Evolutionary conservation across 192 early-diverging fungal genomes (phyloP), one percentile per base, ranked within the genome.

Genomic region (Umbelopsis sp.): DNA sequence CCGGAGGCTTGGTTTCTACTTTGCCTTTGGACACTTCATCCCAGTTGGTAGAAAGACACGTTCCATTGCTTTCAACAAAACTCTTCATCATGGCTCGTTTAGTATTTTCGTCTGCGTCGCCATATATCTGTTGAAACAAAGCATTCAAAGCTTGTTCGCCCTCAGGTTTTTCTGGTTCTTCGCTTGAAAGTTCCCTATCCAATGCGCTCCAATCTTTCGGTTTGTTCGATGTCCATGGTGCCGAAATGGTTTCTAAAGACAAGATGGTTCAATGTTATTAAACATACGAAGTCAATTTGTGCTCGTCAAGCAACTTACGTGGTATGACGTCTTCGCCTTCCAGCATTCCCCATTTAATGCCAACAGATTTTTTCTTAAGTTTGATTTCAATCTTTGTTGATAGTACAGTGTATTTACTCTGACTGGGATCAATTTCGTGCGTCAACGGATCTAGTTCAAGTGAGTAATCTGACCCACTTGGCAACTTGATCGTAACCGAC

Each of bases 81-180:
- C 92, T 94, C 85, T 99, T 99, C 87, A 97, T 91, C 98, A 99
- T 98, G 0, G 98, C 97, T 20, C 92, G 84, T 61, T 85, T 85
- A 9, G 93, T 91, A 52, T 99, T 92, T 21, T 92, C 90, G 71
- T 89, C 91, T 0, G 95, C 94, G 75, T 96, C 93, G 68, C 87
- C 88, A 78, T 96, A 99, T 64, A 99, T 94, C 41, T 90, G 81
- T 73, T 95, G 93, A 86, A 99, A 99, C 48, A 98, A 81, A 49
- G 89, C 82, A 80, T 98, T 97, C 69, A 98, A 80, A 23, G 93
- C 92, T 71, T 90, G 87, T 71, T 98, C 96, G 33, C 95, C 95
- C 73, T 95, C 89, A 11, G 91, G 84, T 80, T 95, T 94, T 12
- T 96, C 92, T 58, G 90, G 84, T 35, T 92, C 90, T 71, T 93